Evolutionary conservation across 163 green algal genomes (phyloP).

Genomic region (Volvox carteri): DNA sequence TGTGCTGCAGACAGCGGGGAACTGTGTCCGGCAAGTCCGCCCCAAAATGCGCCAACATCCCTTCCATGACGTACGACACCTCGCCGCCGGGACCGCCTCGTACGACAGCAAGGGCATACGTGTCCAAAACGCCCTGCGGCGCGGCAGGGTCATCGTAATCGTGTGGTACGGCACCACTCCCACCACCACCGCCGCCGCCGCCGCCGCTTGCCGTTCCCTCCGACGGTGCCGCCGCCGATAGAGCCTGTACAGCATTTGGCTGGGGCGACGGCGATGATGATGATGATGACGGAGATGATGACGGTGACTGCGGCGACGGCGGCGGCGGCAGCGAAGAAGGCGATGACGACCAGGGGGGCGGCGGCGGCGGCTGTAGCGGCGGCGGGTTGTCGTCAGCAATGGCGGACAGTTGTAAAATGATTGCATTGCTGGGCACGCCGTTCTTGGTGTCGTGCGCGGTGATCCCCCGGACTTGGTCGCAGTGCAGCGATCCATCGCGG

Average conservation of each 20-base stretch:
- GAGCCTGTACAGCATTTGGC: neutral
- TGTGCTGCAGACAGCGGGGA: neutral
- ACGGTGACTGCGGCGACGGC: neutral
- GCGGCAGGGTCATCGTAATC: neutral
- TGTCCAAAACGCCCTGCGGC: neutral
- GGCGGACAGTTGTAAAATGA: slow-evolving; percentile 69
- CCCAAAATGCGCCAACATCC: slow-evolving; percentile 28
- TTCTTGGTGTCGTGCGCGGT: slow-evolving; percentile 57
- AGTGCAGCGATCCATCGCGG: slow-evolving; percentile 30
- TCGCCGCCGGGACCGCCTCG: slow-evolving; percentile 30
- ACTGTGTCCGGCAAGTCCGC: neutral
- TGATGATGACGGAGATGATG: neutral
- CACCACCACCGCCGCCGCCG: too few species aligned
- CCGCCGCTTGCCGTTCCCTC: too few species aligned
- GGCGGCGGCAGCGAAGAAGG: too few species aligned
- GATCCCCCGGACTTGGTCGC: slow-evolving; percentile 55
- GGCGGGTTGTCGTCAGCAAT: neutral
- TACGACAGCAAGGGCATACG: slow-evolving; percentile 4
- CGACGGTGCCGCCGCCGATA: neutral
- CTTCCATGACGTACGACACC: slow-evolving; percentile 37
- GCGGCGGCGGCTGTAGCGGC: neutral
- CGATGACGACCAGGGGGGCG: neutral
- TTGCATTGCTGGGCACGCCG: slow-evolving; percentile 58
- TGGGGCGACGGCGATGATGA: neutral
- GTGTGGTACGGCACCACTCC: neutral